Conservation (phyloP, 164 flowering plant species). For the Piper betle region DNA sequence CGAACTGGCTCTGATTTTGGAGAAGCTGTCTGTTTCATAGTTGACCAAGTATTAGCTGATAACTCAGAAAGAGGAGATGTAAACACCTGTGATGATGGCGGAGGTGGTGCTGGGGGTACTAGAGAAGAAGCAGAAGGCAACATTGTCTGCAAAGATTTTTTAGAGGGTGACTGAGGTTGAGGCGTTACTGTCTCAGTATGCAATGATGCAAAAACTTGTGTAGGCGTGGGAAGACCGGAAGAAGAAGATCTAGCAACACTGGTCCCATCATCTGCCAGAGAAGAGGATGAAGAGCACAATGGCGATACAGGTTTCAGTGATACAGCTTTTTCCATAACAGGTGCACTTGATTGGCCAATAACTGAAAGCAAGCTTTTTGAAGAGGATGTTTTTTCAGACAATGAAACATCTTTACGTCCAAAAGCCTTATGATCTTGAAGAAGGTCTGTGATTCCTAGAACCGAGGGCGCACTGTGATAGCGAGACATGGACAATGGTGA, state of each 20-base stretch:
- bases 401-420: constrained; percentile 12
- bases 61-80: not conserved
- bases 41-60: not conserved
- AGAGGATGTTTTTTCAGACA: constrained; percentile 3
- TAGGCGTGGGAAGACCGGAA: not conserved
- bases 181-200: not conserved
- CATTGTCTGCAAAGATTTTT: constrained; percentile 9
- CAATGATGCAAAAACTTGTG: not conserved
- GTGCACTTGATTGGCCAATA: not conserved
- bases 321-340: constrained; percentile 8
- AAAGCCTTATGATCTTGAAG: constrained; percentile 32
- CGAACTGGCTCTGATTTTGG: constrained; percentile 3
- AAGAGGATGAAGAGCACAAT: constrained; percentile 20
- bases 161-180: constrained; percentile 8
- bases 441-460: constrained; percentile 65
- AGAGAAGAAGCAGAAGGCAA: constrained; percentile 1
- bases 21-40: not conserved
- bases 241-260: not conserved
- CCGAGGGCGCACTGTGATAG: constrained; percentile 60
- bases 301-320: constrained; percentile 8
- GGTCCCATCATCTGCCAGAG: constrained; percentile 3
- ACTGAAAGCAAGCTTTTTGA: not conserved
- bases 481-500: constrained; percentile 49
- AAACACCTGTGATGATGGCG: constrained; percentile 9
- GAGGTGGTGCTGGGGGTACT: constrained; percentile 13